Evolutionary conservation across 805 yeast genomes (phyloP).

Genomic region (Candida methanosorbosa): DNA sequence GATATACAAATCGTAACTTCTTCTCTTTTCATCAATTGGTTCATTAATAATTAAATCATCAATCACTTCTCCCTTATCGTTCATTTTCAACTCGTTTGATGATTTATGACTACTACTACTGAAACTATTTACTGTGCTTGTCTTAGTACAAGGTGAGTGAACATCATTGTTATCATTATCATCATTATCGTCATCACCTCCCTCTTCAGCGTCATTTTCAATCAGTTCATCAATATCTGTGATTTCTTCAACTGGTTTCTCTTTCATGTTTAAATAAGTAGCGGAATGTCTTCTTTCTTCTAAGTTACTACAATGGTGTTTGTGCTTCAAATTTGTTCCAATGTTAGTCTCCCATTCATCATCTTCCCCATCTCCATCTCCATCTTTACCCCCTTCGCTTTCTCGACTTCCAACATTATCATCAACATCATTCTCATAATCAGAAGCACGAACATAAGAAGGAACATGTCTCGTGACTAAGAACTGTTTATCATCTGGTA

Average conservation of each 20-base stretch:
- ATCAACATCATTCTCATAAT: conserved; percentile 33
- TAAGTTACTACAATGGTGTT: conserved; percentile 11
- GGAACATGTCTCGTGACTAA: conserved; percentile 88
- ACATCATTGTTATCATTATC: too few relatives aligned
- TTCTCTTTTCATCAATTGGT: conserved; percentile 28
- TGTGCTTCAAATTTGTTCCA: conserved; percentile 17
- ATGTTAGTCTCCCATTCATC: conserved; percentile 43
- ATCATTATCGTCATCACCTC: conserved; percentile 2
- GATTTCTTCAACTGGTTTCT: conserved; percentile 25
- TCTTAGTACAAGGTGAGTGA: too few relatives aligned
- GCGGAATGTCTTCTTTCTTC: conserved; percentile 20
- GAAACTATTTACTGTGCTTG: too few relatives aligned
- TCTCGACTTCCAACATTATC: conserved; percentile 23
- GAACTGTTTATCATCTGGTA: conserved; percentile 83
- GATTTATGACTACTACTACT: neutral
- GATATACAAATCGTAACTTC: conserved; percentile 84
- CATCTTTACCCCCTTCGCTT: conserved; percentile 6
- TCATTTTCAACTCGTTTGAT: conserved; percentile 9
- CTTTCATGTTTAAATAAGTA: conserved; percentile 15
- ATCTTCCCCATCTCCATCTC: conserved; percentile 11
- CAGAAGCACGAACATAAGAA: conserved; percentile 62
- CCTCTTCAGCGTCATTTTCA: conserved; percentile 25
- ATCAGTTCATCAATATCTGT: conserved; percentile 32
- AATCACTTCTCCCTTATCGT: conserved; percentile 13
- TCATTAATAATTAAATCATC: conserved; percentile 30